Base-by-base conservation (phyloP, 1,139 yeast species). In the Trichomonascaceae sp. region DNA sequence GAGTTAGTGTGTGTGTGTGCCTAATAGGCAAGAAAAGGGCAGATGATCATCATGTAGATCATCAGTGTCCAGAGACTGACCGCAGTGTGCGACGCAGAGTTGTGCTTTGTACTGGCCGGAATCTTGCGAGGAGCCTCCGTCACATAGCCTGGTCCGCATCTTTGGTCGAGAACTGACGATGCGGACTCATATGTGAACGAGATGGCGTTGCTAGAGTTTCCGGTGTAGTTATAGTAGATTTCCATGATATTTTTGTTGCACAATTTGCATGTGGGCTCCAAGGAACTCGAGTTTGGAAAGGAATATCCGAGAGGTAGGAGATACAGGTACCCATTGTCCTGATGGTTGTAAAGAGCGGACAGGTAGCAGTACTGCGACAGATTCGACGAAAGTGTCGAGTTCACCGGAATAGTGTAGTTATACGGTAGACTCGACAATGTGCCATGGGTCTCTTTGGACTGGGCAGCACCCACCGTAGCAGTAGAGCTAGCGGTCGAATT, bases 301-400 rank as follows among this genome's bases (percentile, higher is more conserved):
- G 41, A 32, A 9, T 41, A 40, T 5, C 56, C 59, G 16, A 53
- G 42, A 5, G 59, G 57, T 30, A 54, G 40, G 16, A 48, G 44
- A 33, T 52, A 54, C 25, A 54, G 43, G 34, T 48, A 52, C n/a
- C 54, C 52, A 32, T 54, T 56, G n/a, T 39, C 39, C 4, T 44
- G 28, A 15, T 38, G 29, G 30, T 48, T 45, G 33, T 41, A 51
- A 16, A 51, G 40, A 1, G 56, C 47, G 28, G 51, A 47, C n/a
- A 52, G 43, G 38, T 52, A 54, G 42, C 59, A 54, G 42, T 48
- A 51, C 6, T 37, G 33, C n/a, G n/a, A n/a, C n/a, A n/a, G n/a
- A n/a, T n/a, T n/a, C n/a, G n/a, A n/a, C n/a, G n/a, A n/a, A 4
- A 44, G 31, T 15, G 33, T 16, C 16, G 29, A 13, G 17, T 20